A percentile compares a stretch with the other conserved stretches of the same genome.
Evolutionary conservation across 192 early-diverging fungal genomes (phyloP).

Genomic region (Coemansia sp.): DNA sequence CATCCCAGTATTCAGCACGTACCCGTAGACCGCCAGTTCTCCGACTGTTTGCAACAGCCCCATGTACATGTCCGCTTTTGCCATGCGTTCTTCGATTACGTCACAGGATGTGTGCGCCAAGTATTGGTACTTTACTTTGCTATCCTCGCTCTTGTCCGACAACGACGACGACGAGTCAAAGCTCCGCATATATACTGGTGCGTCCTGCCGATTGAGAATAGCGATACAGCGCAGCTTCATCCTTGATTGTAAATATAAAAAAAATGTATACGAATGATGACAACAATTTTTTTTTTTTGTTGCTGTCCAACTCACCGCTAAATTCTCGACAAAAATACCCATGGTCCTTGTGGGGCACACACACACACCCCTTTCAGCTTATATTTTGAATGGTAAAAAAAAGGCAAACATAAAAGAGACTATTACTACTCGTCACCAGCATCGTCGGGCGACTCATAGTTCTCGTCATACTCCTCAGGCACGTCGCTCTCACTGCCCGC

Average conservation of each 20-base stretch:
- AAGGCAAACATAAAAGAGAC: not conserved
- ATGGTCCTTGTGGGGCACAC: too few relatives aligned
- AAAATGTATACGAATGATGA: not conserved
- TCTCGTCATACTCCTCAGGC: slow-evolving; percentile 76
- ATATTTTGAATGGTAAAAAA: too few relatives aligned
- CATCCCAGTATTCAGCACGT: slow-evolving; percentile 85
- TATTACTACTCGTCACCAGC: slow-evolving; percentile 15
- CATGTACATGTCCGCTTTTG: slow-evolving; percentile 81
- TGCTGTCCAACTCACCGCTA: too few relatives aligned
- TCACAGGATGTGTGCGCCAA: slow-evolving; percentile 91
- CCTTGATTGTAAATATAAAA: not conserved
- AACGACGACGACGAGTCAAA: slow-evolving; percentile 65
- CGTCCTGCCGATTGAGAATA: slow-evolving; percentile 66
- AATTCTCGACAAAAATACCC: too few relatives aligned
- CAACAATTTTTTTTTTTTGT: not conserved
- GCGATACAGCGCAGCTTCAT: slow-evolving; percentile 42
- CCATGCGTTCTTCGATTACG: slow-evolving; percentile 71
- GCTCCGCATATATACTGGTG: slow-evolving; percentile 84
- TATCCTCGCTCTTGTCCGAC: slow-evolving; percentile 60
- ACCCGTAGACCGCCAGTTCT: slow-evolving; percentile 90
- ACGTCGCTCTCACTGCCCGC: slow-evolving; percentile 78
- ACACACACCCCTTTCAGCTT: too few relatives aligned
- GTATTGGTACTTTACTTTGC: slow-evolving; percentile 88
- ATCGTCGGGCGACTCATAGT: slow-evolving; percentile 50
- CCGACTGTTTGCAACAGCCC: slow-evolving; percentile 89